Evolutionary conservation across 2,329 filamentous ascomycete genomes (phyloP).

Genomic region (Chaetomiaceae sp.): DNA sequence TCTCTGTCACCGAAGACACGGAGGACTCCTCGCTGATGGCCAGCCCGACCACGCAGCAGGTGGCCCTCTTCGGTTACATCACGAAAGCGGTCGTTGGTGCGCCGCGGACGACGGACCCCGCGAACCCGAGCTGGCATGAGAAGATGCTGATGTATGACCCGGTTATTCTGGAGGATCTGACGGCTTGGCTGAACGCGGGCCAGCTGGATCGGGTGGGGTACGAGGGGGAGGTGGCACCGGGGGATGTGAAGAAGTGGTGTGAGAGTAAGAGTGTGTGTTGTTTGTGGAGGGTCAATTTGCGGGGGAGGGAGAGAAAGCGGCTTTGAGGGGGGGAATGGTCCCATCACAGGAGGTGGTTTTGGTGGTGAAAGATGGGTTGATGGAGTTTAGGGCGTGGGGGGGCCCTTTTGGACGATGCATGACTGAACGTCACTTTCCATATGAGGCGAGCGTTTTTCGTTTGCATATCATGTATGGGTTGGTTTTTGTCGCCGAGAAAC

Average conservation of each 20-base stretch:
- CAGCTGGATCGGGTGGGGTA: conserved; percentile 59
- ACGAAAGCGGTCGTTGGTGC: conserved; percentile 50
- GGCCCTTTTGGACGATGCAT: background rate
- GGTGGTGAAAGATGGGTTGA: too few relatives aligned
- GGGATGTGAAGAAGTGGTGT: conserved; percentile 82
- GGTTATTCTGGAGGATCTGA: conserved; percentile 79
- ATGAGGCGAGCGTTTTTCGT: background rate
- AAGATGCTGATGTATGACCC: conserved; percentile 94
- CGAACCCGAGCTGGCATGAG: conserved; percentile 72
- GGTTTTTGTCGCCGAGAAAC: background rate
- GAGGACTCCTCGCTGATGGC: conserved; percentile 40
- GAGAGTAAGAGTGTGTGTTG: conserved; percentile 83
- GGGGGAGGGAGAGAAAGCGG: conserved; percentile 52
- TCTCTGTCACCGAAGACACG: conserved; percentile 44
- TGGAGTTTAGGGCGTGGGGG: background rate
- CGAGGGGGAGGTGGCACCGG: conserved; percentile 59
- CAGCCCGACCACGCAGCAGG: conserved; percentile 40
- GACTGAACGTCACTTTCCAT: background rate
- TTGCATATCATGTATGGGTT: background rate
- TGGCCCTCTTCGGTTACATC: conserved; percentile 48
- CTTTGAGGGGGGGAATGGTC: conserved; percentile 32
- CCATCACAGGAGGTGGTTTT: too few relatives aligned
- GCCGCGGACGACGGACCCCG: conserved; percentile 46
- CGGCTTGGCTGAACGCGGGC: conserved; percentile 74
- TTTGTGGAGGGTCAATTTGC: conserved; percentile 59